Evolutionary conservation across 129 eudicot species (phyloP).

Genomic region (Scalesia atractyloides): DNA sequence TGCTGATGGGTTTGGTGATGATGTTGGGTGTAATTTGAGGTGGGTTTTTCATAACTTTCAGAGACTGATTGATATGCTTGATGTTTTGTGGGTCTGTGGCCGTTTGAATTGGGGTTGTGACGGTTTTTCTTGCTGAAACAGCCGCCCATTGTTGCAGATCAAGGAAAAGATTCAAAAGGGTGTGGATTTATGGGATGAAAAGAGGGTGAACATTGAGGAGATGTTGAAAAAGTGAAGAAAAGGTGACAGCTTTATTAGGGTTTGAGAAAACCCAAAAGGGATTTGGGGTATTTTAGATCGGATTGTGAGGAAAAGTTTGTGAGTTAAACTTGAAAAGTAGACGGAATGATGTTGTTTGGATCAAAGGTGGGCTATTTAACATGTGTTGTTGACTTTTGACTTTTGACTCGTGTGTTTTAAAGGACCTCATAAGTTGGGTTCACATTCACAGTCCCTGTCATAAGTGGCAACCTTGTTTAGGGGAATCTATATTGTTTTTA

Average conservation of each 20-base stretch:
- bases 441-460: constrained; percentile 2
- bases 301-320: not conserved
- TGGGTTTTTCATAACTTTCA: constrained; percentile 40
- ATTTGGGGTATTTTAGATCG: constrained; percentile 23
- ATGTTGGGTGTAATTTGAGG: constrained; percentile 38
- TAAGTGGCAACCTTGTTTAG: not conserved
- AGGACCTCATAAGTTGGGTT: not conserved
- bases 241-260: constrained; percentile 24
- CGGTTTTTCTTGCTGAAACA: constrained; percentile 53
- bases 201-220: not conserved
- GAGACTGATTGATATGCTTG: constrained; percentile 40
- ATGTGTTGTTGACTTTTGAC: constrained; percentile 12
- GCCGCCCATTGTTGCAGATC: constrained; percentile 47
- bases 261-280: constrained; percentile 27
- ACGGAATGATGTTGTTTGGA: not conserved
- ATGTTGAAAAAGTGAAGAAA: not conserved
- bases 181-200: not conserved
- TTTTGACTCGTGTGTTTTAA: constrained; percentile 28
- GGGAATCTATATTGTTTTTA: too few relatives aligned
- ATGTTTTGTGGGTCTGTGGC: constrained; percentile 31
- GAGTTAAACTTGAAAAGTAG: constrained; percentile 8
- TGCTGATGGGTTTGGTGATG: constrained; percentile 19
- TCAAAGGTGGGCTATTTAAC: constrained; percentile 6
- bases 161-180: constrained; percentile 16
- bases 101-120: constrained; percentile 31